Conservation (phyloP, 2,329 filamentous ascomycete species). For the Ophiostoma australiae region DNA sequence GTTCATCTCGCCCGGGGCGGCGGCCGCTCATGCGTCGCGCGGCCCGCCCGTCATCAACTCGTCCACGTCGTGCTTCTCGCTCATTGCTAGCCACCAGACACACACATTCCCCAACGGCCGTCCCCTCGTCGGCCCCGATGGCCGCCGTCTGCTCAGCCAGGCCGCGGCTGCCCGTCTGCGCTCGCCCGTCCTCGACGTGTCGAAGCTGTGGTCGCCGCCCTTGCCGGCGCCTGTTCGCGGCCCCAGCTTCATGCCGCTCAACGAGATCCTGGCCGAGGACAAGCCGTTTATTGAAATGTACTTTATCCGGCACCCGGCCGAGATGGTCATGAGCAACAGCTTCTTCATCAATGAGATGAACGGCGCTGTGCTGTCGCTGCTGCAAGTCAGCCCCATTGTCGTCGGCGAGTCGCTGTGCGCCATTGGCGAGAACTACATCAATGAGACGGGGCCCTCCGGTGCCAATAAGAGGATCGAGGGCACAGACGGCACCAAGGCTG, state of each 20-base stretch:
- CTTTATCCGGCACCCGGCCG: constrained; percentile 25
- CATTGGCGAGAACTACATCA: constrained; percentile 27
- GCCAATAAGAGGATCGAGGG: not conserved
- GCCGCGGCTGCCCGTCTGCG: constrained; percentile 9
- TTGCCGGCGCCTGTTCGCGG: constrained; percentile 21
- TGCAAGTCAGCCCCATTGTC: constrained; percentile 24
- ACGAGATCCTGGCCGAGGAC: constrained; percentile 23
- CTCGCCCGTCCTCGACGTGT: constrained; percentile 21
- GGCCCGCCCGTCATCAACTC: not conserved
- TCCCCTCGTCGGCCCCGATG: constrained; percentile 12
- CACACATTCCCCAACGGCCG: constrained; percentile 15
- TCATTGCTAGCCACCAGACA: not conserved
- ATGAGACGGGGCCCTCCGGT: not conserved
- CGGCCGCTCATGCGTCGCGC: not conserved
- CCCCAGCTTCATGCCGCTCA: constrained; percentile 23
- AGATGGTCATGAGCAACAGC: constrained; percentile 27
- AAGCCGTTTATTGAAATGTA: constrained; percentile 26
- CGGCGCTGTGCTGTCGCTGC: constrained; percentile 23
- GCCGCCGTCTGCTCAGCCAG: constrained; percentile 18
- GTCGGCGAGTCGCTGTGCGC: constrained; percentile 26
- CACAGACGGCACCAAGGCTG: not conserved
- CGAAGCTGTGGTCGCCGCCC: constrained; percentile 16
- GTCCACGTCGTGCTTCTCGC: not conserved
- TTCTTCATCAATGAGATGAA: constrained; percentile 28
- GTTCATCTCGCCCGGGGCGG: not conserved